A percentile compares a stretch with the other conserved stretches of the same genome.
Conservation (phyloP, 2,329 filamentous ascomycete species). For the Coniella vitis region DNA sequence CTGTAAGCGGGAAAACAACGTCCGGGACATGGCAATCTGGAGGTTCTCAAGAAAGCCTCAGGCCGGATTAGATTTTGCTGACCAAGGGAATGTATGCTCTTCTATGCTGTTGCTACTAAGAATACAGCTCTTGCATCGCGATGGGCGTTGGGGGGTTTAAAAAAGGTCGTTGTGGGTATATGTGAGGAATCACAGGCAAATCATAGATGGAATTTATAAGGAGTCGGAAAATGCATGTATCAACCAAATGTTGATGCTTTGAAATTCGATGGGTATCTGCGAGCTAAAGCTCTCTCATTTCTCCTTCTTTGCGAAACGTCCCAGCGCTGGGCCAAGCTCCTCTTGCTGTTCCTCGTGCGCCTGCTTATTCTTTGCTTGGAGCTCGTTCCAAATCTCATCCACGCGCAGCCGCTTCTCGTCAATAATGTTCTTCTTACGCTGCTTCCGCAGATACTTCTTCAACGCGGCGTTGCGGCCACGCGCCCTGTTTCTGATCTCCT, state of each 20-base stretch:
- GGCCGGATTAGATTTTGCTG: not conserved
- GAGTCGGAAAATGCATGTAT: not conserved
- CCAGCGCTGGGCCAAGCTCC: slow-evolving; percentile 78
- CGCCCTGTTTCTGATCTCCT: slow-evolving; percentile 67
- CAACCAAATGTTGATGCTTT: not conserved
- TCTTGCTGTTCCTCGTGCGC: slow-evolving; percentile 57
- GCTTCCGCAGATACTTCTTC: slow-evolving; percentile 85
- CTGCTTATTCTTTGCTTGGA: slow-evolving; percentile 59
- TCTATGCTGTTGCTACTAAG: not conserved
- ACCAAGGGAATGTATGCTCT: not conserved
- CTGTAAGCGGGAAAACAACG: slow-evolving; percentile 39
- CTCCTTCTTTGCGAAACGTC: slow-evolving; percentile 73
- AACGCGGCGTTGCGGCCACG: slow-evolving; percentile 85
- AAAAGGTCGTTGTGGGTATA: not conserved
- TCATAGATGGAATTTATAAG: not conserved
- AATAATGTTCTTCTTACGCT: slow-evolving; percentile 86
- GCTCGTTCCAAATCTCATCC: slow-evolving; percentile 73
- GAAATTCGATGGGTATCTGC: slow-evolving; percentile 22
- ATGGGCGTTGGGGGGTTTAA: slow-evolving; percentile 10
- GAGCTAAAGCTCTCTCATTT: slow-evolving; percentile 17
- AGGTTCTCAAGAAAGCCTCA: not conserved
- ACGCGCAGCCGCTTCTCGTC: slow-evolving; percentile 88
- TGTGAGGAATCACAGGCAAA: not conserved
- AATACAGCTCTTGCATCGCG: slow-evolving; percentile 1
- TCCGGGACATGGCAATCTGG: not conserved